These are phyloP conservation scores for Pestalotiopsis sp. DNA, from an alignment of 2,329 filamentous ascomycete species.

Conservation along the genomic window DNA sequence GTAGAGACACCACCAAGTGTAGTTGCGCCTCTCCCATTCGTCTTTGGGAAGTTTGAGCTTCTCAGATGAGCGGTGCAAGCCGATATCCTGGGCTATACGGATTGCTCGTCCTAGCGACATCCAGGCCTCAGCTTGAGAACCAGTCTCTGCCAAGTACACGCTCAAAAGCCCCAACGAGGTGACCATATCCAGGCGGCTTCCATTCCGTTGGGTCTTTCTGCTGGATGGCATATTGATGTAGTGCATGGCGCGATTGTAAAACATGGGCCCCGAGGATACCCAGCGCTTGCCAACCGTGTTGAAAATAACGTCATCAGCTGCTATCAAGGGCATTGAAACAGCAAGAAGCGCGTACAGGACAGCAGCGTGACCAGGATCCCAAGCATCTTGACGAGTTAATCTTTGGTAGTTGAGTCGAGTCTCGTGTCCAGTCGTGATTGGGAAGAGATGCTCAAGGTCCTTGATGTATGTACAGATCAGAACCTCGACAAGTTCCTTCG, in stretches of 20 bases:
- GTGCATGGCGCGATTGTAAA: background rate
- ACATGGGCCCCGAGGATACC: background rate
- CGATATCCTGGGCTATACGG: constrained; percentile 5
- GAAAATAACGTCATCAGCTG: background rate
- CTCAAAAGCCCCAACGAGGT: background rate
- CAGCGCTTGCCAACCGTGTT: background rate
- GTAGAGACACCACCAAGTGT: constrained; percentile 6
- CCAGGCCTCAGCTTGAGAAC: constrained; percentile 5
- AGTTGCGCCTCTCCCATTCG: background rate
- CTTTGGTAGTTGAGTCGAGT: background rate
- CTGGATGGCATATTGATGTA: background rate
- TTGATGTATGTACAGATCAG: background rate
- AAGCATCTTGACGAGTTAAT: background rate
- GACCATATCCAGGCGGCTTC: background rate
- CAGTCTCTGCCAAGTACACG: constrained; percentile 2
- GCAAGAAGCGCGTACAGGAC: constrained; percentile 2
- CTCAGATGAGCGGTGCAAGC: constrained; percentile 3
- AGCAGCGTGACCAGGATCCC: background rate
- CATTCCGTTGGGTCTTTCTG: background rate
- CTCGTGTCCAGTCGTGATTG: background rate
- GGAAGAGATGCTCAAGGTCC: background rate
- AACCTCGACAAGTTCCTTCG: background rate
- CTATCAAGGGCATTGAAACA: background rate
- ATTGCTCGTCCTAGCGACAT: constrained; percentile 3
- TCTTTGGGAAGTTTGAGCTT: background rate